A percentile compares a stretch with the other conserved stretches of the same genome.
phyloP scores from a whole-genome alignment of 371 early-diverging fungal species.

The Syncephalastrum monosporum region DNA sequence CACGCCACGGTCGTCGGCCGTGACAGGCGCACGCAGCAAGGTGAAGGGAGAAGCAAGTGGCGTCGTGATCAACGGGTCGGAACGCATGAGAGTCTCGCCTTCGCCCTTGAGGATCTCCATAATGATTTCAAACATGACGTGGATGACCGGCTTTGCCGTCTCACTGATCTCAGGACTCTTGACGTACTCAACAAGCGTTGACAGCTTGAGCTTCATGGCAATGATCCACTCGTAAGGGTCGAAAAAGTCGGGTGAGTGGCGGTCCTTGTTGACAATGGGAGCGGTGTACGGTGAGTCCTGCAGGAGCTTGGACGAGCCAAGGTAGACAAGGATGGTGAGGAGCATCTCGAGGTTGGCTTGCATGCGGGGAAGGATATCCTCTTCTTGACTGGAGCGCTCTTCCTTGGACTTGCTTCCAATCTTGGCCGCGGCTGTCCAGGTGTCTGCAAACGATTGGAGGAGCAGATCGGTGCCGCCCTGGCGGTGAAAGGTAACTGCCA shows the following conservation, averaged over 20 bases:
- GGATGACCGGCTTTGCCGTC: slow-evolving; percentile 49
- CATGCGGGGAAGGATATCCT: slow-evolving; percentile 30
- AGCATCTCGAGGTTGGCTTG: slow-evolving; percentile 55
- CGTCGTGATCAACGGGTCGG: slow-evolving; percentile 22
- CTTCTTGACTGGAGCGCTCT: slow-evolving; percentile 22
- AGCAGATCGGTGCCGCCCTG: slow-evolving; percentile 61
- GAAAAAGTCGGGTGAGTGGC: slow-evolving; percentile 56
- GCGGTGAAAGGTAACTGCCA: slow-evolving; percentile 70
- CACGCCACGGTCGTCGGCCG: slow-evolving; percentile 64
- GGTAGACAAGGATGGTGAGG: slow-evolving; percentile 57
- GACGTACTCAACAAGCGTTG: slow-evolving; percentile 50
- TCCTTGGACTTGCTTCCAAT: slow-evolving; percentile 22
- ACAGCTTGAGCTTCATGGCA: slow-evolving; percentile 49
- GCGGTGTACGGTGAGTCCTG: slow-evolving; percentile 71
- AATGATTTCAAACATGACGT: slow-evolving; percentile 55
- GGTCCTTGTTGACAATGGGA: slow-evolving; percentile 56
- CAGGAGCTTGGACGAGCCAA: slow-evolving; percentile 62
- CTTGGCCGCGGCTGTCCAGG: slow-evolving; percentile 55
- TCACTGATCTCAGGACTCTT: slow-evolving; percentile 35
- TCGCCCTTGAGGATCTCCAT: slow-evolving; percentile 72
- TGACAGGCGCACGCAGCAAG: slow-evolving; percentile 32
- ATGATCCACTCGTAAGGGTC: slow-evolving; percentile 72
- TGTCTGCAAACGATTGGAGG: slow-evolving; percentile 48
- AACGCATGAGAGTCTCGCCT: slow-evolving; percentile 50
- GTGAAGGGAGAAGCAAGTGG: slow-evolving; percentile 33